These are phyloP conservation scores for Metarhizium anisopliae DNA, from an alignment of 2,329 filamentous ascomycete genomes.

Conservation along the genomic window DNA sequence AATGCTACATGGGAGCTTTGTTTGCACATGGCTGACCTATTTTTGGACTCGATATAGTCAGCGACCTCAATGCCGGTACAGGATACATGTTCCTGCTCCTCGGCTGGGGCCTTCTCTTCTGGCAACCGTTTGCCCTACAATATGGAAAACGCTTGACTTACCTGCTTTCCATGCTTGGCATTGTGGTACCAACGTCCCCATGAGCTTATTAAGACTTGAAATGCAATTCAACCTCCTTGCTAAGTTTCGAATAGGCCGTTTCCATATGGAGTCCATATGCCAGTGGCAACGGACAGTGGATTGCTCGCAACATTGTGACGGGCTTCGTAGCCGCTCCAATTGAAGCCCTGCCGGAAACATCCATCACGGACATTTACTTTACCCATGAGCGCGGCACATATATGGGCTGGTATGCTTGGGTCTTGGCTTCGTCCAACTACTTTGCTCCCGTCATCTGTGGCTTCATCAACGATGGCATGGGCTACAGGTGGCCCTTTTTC, in stretches of 20 bases:
- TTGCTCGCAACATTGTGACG: constrained; percentile 33
- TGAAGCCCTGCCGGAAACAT: constrained; percentile 36
- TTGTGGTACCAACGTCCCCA: constrained; percentile 2
- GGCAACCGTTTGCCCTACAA: constrained; percentile 37
- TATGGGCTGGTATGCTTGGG: constrained; percentile 31
- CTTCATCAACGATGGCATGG: constrained; percentile 32
- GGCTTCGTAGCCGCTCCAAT: constrained; percentile 36
- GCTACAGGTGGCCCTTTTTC: constrained; percentile 35
- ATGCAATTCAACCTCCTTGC: not conserved
- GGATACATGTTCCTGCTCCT: constrained; percentile 35
- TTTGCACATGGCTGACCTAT: not conserved
- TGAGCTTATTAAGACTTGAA: no score
- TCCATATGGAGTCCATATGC: constrained; percentile 24
- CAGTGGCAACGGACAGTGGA: constrained; percentile 31
- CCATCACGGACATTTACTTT: constrained; percentile 31
- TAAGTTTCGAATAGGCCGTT: constrained; percentile 3
- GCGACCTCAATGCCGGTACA: constrained; percentile 28
- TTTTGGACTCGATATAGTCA: constrained; percentile 9
- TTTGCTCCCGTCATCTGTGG: constrained; percentile 35
- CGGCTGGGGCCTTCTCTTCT: constrained; percentile 35
- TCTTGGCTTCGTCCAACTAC: constrained; percentile 28
- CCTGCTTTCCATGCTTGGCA: constrained; percentile 24
- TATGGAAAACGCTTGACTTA: constrained; percentile 34
- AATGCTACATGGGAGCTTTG: not conserved
- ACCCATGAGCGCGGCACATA: constrained; percentile 35